Evolutionary conservation across 768 basidiomycete genomes (phyloP), one percentile per base, ranked within the genome.

Genomic region (Tulasnella sp.): DNA sequence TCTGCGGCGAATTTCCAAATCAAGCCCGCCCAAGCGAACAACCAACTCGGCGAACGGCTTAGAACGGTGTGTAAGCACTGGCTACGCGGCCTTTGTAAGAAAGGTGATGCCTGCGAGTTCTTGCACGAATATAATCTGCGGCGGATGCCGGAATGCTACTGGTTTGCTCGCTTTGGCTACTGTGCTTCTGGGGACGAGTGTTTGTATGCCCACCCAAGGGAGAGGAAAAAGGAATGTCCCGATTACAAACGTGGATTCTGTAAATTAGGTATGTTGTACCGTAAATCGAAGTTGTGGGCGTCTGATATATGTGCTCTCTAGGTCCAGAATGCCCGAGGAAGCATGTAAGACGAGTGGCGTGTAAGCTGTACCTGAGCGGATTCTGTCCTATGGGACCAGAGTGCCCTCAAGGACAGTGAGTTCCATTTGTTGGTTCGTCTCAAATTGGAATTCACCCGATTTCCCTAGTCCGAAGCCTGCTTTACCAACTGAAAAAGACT

Each of bases 131-230:
- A 97, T 74, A 96, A 98, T 68, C 77, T 99, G 49, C 74, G 96
- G 59, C 84, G 89, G 60, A 98, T 98, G 93, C 96, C 96, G 5
- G 90, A 97, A 68, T 98, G 96, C 66, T 96, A 91, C 84, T 98
- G 92, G 92, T 97, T 83, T 69, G 89, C 89, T 50, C 96, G 94
- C 69, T 93, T 91, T 65, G 96, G 96, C 14, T 98, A 92, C 69
- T 98, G 96, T 69, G 88, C 89, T 23, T 84, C 92, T 17, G 94
- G 96, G 57, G 92, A 94, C 63, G 93, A 98, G 69, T 99, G 96
- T 68, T 74, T 99, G 63, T 99, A 98, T 68, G 88, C 89, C 14
- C 90, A 94, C 67, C 91, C 90, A 11, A 89, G 91, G 68, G 89
- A 92, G 69, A 78, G 92, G 49, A 79, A 82, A 57, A 81, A 88